Percentiles rank a stretch among this genome's conserved stretches.
Evolutionary conservation across 441 rosid species (phyloP).

Genomic region (Biscutella laevigata): DNA sequence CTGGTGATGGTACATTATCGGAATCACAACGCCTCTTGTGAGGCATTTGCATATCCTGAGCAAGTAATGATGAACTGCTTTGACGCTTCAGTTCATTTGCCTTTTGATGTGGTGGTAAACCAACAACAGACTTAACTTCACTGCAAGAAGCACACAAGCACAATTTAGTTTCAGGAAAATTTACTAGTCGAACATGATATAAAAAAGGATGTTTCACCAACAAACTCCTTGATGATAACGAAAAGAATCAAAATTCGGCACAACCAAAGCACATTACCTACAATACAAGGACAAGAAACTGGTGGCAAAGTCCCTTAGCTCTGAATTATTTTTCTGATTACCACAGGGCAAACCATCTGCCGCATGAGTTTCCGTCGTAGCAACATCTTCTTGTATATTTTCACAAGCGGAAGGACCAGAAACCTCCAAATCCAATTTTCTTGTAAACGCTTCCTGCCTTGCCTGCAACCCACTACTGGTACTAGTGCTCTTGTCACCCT

Average conservation of each 20-base stretch:
- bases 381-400: slow-evolving; percentile 27
- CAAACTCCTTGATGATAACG: background rate
- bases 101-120: slow-evolving; percentile 36
- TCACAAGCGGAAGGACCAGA: slow-evolving; percentile 28
- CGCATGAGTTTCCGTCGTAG: slow-evolving; percentile 24
- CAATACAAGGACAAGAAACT: slow-evolving; percentile 84
- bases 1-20: slow-evolving; percentile 26
- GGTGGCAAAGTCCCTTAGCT: slow-evolving; percentile 60
- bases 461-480: slow-evolving; percentile 22
- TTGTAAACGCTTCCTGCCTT: slow-evolving; percentile 35
- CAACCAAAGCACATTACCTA: slow-evolving; percentile 40
- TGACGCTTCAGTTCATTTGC: slow-evolving; percentile 44
- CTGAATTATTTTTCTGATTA: slow-evolving; percentile 33
- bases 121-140: slow-evolving; percentile 47
- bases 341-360: slow-evolving; percentile 23
- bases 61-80: slow-evolving; percentile 34
- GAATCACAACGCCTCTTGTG: slow-evolving; percentile 45
- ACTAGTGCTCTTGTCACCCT: slow-evolving; percentile 26
- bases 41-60: slow-evolving; percentile 31
- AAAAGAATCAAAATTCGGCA: background rate
- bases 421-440: slow-evolving; percentile 40
- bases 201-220: background rate
- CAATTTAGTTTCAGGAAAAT: background rate
- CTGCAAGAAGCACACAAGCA: slow-evolving; percentile 32
- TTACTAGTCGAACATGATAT: background rate